These are phyloP conservation scores for Penicillium subrubescens DNA, from an alignment of 495 filamentous ascomycete genomes.

Conservation along the genomic window DNA sequence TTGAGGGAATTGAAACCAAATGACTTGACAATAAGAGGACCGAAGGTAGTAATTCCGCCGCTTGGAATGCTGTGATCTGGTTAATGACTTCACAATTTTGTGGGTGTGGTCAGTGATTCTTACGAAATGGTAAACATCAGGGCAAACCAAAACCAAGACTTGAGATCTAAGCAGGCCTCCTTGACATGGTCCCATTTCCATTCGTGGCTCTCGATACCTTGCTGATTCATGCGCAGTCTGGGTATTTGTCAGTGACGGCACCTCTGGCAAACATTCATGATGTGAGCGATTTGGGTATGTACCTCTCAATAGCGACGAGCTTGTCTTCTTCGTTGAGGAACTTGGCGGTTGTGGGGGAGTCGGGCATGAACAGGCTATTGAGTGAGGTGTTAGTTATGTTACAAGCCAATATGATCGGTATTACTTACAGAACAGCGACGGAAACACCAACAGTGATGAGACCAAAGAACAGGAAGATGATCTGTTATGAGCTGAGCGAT, in stretches of 20 bases:
- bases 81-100: constrained; percentile 18
- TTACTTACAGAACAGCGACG: constrained; percentile 42
- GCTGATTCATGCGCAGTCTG: constrained; percentile 64
- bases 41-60: constrained; percentile 64
- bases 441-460: constrained; percentile 54
- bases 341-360: constrained; percentile 60
- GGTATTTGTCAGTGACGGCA: background rate
- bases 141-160: constrained; percentile 69
- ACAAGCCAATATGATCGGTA: background rate
- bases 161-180: constrained; percentile 62
- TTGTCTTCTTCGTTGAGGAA: constrained; percentile 62
- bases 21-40: constrained; percentile 62
- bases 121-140: constrained; percentile 56
- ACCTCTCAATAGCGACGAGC: constrained; percentile 60
- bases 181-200: constrained; percentile 66
- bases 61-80: constrained; percentile 53
- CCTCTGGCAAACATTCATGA: background rate
- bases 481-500: constrained; percentile 27
- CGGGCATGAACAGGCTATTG: constrained; percentile 53
- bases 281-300: background rate
- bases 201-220: constrained; percentile 57
- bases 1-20: constrained; percentile 63
- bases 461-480: constrained; percentile 59
- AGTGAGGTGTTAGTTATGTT: constrained; percentile 1
- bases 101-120: constrained; percentile 7